Conservation (phyloP, 2,329 filamentous ascomycete species). For the Trichophyton simii region DNA sequence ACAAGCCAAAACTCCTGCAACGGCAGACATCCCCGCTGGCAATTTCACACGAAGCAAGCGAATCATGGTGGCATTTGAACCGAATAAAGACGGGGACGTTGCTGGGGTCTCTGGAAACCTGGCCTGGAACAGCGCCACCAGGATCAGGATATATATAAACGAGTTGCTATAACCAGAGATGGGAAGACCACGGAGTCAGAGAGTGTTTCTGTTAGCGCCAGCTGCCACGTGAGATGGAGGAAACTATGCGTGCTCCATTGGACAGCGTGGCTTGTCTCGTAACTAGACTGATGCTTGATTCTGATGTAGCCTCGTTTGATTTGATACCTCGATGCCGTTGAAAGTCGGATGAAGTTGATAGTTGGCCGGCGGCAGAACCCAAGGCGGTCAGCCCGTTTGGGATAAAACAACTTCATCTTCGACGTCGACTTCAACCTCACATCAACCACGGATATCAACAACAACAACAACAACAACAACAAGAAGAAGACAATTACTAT, state of each 20-base stretch:
- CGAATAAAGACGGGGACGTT: neutral
- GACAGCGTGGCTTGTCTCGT: neutral
- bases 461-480: neutral
- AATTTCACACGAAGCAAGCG: neutral
- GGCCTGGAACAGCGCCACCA: neutral
- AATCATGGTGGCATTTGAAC: neutral
- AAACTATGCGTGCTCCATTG: neutral
- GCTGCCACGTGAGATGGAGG: constrained; percentile 1
- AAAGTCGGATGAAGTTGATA: neutral
- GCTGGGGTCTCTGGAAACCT: neutral
- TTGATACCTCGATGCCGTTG: neutral
- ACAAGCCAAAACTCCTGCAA: constrained; percentile 3
- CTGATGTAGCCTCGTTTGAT: neutral
- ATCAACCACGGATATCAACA: neutral
- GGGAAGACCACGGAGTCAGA: neutral
- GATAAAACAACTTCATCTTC: neutral
- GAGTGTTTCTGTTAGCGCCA: constrained; percentile 1
- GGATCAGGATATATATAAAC: neutral
- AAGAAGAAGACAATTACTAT: neutral
- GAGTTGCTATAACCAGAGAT: neutral
- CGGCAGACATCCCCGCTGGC: constrained; percentile 4
- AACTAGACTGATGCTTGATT: neutral
- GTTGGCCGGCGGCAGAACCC: neutral
- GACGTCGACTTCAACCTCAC: neutral
- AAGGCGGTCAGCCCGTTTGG: neutral